Percentiles rank a stretch among this genome's conserved stretches.
phyloP scores from a whole-genome alignment of 805 yeast species.

The Saccharomyces mikatae region DNA sequence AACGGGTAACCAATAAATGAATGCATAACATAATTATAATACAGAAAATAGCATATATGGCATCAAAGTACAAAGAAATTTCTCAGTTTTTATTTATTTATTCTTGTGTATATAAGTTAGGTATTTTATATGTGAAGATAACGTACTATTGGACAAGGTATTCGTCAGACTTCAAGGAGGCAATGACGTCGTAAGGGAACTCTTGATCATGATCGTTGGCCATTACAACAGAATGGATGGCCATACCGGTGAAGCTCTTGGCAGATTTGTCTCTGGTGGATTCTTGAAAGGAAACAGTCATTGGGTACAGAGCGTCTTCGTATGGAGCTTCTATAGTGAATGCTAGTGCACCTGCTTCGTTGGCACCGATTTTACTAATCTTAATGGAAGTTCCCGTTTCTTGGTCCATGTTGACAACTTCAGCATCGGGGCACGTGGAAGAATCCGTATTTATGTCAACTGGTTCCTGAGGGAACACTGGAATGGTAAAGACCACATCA shows the following conservation, averaged over 20 bases:
- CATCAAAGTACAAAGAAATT: not conserved
- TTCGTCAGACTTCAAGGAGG: conserved; percentile 49
- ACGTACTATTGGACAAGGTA: conserved; percentile 40
- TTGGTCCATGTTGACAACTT: conserved; percentile 49
- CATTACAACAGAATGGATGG: conserved; percentile 49
- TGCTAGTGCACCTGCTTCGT: conserved; percentile 66
- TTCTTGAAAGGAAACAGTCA: conserved; percentile 56
- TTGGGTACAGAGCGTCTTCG: conserved; percentile 86
- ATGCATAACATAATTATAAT: not conserved
- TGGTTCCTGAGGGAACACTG: conserved; percentile 48
- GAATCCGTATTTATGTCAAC: conserved; percentile 42
- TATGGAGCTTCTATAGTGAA: conserved; percentile 63
- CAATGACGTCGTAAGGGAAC: conserved; percentile 62
- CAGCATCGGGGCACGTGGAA: conserved; percentile 42
- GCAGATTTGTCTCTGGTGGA: conserved; percentile 39
- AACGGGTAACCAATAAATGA: not conserved
- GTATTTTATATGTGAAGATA: not conserved
- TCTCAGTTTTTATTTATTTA: not conserved
- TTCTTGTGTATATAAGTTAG: not conserved
- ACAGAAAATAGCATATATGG: not conserved
- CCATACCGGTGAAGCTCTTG: conserved; percentile 49
- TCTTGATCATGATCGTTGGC: conserved; percentile 44
- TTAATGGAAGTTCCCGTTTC: conserved; percentile 60
- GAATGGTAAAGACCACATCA: conserved; percentile 50
- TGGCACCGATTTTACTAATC: conserved; percentile 43